Base-by-base conservation (phyloP, 2,329 filamentous ascomycete genomes). In the Curvularia eragrostidis region DNA sequence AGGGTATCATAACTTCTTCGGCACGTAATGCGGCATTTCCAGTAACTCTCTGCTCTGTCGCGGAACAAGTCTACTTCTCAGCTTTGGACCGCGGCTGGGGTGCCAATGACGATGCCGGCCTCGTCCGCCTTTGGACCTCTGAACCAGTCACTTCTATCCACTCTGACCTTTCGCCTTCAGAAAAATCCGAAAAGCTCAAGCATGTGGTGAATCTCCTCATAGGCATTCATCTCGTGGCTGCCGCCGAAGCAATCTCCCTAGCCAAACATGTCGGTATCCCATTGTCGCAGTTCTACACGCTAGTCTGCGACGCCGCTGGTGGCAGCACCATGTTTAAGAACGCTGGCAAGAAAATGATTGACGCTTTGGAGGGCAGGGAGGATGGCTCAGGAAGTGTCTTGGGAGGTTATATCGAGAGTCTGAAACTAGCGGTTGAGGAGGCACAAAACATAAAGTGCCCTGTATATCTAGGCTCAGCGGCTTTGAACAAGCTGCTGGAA, bases 1-100 rank as follows among this genome's bases (percentile, higher is more conserved):
- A 83, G 69, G 82, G 84, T 48, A 91, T 91, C 74, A 89, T 91
- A 71, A 90, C 88, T 1, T 83, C 85, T 24, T 87, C 86, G 56
- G 87, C 87, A 1, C 80, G 87, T 19, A 78, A 84, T 41, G 76
- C 79, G 52, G 78, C 80, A 26, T 90, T 89, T 71, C 82, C 86
- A 0, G 83, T 83, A 1, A 86, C 86, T 0, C 83, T 91, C 69
- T 85, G 84, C 54, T 83, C 82, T 36, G 80, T 82, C 0, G 87
- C 88, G 10, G 88, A 91, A 75, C 87, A 89, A 72, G 81, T 84
- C 26, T 90, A 89, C 69, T 82, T 89, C 54, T 76, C 84, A 26
- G 86, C 82, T 13, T 73, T 89, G 7, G 79, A 83, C 23, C 82
- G 84, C 39, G 88, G 87, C 9, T 87, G 80, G 62, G 80, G 82